Evolutionary conservation across 148 eudicot species (phyloP).

Genomic region (Rhododendron griersonianum): DNA sequence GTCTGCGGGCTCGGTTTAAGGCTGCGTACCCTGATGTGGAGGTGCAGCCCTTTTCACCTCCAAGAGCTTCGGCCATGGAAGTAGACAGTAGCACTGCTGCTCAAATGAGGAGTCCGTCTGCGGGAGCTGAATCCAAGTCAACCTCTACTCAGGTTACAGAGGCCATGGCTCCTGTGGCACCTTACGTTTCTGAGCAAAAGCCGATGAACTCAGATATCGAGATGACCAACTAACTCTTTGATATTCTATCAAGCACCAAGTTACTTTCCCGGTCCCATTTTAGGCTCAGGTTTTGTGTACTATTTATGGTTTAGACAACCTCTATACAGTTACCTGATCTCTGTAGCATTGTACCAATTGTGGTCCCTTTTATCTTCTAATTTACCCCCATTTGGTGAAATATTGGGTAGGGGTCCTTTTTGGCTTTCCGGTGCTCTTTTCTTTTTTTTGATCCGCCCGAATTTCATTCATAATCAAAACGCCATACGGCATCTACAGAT

Average conservation of each 20-base stretch:
- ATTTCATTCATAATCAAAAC: no score
- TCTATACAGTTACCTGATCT: not conserved
- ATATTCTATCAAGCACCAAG: conserved; percentile 4
- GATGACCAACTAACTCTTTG: conserved; percentile 37
- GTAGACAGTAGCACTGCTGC: conserved; percentile 32
- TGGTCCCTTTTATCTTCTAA: no score
- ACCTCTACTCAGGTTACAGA: conserved; percentile 28
- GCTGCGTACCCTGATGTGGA: conserved; percentile 96
- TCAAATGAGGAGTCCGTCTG: conserved; percentile 29
- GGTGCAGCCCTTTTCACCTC: conserved; percentile 88
- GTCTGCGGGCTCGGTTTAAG: conserved; percentile 88
- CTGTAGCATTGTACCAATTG: not conserved
- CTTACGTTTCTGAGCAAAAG: conserved; percentile 37
- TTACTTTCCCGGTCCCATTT: not conserved
- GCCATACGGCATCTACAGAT: no score
- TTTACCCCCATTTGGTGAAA: not conserved
- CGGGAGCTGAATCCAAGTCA: conserved; percentile 37
- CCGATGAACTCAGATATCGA: conserved; percentile 41
- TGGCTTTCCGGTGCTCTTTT: not conserved
- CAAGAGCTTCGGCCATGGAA: conserved; percentile 75
- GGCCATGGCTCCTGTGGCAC: conserved; percentile 27
- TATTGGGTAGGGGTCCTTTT: not conserved
- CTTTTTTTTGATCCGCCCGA: no score
- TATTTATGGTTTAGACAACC: not conserved
- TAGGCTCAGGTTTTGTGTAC: not conserved